Evolutionary conservation across 2,329 filamentous ascomycete genomes (phyloP), one percentile per base, ranked within the genome.

Genomic region (Phaeoacremonium minimum): DNA sequence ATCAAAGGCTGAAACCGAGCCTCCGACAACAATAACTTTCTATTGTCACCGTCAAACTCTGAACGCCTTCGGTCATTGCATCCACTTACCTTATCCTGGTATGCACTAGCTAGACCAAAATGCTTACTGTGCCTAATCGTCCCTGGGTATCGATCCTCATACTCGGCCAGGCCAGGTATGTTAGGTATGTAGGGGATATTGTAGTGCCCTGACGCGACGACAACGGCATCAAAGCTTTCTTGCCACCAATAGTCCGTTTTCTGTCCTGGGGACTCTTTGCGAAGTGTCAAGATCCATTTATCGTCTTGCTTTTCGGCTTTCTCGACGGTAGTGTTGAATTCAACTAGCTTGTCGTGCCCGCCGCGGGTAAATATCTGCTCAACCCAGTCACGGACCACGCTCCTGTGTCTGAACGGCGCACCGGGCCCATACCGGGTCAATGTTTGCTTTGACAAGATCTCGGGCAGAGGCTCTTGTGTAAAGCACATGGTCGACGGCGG

Each of bases 241-340:
- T 37, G 28, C 35, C 58, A 61, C 60, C 60, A 63, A 44, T 54
- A 49, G 33, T 60, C 52, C 18, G 18, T 39, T 4, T 28, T 8
- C 36, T 43, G 2, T 18, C 33, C n/a, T 30, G 36, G 15, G n/a
- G n/a, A n/a, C 12, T 61, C 57, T 29, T 68, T 66, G 3, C 75
- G 60, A 18, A 80, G 51, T 0, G 67, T 73, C 15, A 77, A 42
- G 2, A 59, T 51, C 73, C 66, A 78, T 51, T 67, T 68, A 0
- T 55, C 52, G n/a, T 48, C 51, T 4, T 54, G 35, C 39, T 73
- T 71, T 18, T 70, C 62, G 0, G 70, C 71, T 6, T 61, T 53
- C 49, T 82, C 78, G 4, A 81, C 75, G 0, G 73, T 77, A 0
- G 77, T 82, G 35, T 69, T 67, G 36, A 73, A 66, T 5, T 64